Evolutionary conservation across 2,329 filamentous ascomycete genomes (phyloP), one percentile per base, ranked within the genome.

Genomic region (Colletotrichum tabaci): DNA sequence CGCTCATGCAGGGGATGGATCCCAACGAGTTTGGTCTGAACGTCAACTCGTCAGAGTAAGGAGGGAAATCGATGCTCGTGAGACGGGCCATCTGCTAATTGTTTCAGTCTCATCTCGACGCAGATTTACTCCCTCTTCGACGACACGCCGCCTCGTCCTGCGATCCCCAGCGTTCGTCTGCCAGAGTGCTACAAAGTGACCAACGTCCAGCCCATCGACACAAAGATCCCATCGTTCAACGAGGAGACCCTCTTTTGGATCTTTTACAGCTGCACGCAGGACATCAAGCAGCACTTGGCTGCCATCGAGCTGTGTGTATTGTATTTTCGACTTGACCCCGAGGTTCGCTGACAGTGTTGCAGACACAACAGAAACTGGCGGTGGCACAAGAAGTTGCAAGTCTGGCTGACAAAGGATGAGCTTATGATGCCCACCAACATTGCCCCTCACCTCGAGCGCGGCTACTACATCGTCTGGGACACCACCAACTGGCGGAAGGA

Each of bases 221-320:
- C 86, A 75, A 92, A 92, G 79, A 90, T 92, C 60, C 84, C 84
- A 50, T 91, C 87, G 74, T 92, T 92, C 80, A 92, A 91, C 74
- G 90, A 92, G 74, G 90, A 92, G 80, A 91, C 90, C 0, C 81
- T 92, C 58, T 89, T 92, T 79, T 91, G 89, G 86, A 92, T 92
- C 74, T 92, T 92, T 77, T 92, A 92, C 79, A 91, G 88, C 80
- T 91, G 88, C 71, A 89, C 90, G 9, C 84, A 87, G 55, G 90
- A 92, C 76, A 77, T 87, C 46, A 89, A 91, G 78, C 90, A 92
- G 77, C 87, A 90, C 58, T 82, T 91, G 81, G 90, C 90, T 3
- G 90, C 90, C 0, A 82, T 86, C 50, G 89, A 92, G 78, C 82
- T 92, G 89, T 92, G 81, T 81, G 88, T 75, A 38, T 35, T 21